Evolutionary conservation across 345 rosid species (phyloP), one percentile per base, ranked within the genome.

Genomic region (Xanthoceras sorbifolium): DNA sequence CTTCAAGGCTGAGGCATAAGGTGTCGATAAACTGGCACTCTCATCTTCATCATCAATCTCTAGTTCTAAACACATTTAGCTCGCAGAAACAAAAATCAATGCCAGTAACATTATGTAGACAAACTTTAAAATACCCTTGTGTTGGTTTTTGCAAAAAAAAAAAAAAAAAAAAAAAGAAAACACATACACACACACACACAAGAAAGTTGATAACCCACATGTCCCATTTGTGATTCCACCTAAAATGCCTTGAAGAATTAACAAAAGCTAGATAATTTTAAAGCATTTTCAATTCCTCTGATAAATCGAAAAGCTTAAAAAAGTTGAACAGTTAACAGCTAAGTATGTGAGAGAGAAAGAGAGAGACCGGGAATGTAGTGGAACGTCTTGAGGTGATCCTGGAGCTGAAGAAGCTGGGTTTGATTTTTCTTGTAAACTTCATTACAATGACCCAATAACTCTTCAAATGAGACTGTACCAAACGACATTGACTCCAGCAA

Each of bases 401-500:
- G 80, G 59, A 94, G 85, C 48, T 80, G 66, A 42, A 86, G 68
- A 36, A 91, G 83, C 61, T 83, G 81, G 5, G n/a, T 71, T 28
- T 92, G 86, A 29, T 89, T 94, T 75, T 74, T 79, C 72, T 87
- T 88, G 71, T 81, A 87, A 73, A 90, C 85, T 77, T 92, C 89
- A 69, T 81, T 88, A 79, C 97, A 92, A 62, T 94, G 94, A 78
- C 98, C 95, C 64, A 92, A 75, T 5, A 91, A 88, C 81, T 91
- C 98, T 83, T 91, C 97, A 10, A 93, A 93, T 1, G 98, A 94
- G 20, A 94, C 93, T 0, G 94, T 91, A 22, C 92, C 97, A 10
- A 91, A 88, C 9, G 95, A 85, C 95, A 91, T 89, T 0, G 92
- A 87, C 3, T 93, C 97, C 2, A 94, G 94, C 63, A 89, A 54